Base-by-base conservation (phyloP, 208 protist species). In the Phytomonas francai region DNA sequence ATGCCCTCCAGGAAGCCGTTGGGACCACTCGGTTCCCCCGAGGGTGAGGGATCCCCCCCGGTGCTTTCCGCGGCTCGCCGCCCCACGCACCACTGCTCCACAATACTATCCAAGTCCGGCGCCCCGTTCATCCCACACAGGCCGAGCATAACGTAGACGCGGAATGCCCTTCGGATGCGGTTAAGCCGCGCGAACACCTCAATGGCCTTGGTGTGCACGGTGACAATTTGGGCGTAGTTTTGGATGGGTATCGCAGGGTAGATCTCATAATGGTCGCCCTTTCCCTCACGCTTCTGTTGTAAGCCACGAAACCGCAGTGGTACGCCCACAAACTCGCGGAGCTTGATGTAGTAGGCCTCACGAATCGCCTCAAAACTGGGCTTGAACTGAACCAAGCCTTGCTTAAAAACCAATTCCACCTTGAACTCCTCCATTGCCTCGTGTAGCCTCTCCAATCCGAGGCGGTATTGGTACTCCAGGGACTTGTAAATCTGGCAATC, bases 401-500 rank as follows among this genome's bases (percentile, higher is more conserved):
- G 88, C 76, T 97, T 97, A 71, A 97, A 98, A 11, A 98, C 86
- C 5, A 98, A 76, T 62, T 98, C 95, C 25, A 92, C 88, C 51
- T 89, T 92, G 63, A 98, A 91, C 66, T 94, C 85, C 65, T 95
- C 85, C 77, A 98, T 91, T 63, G 91, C 89, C 71, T 97, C 92
- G 75, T 98, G 92, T 28, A 98, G 78, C 33, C 63, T 84, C 79
- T 97, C 95, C 39, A 98, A 81, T 7, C 94, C 94, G 2, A 78
- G 76, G 29, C 86, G 82, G 77, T 98, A 99, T 80, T 98, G 96
- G 65, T 93, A 83, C 75, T 98, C 95, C 27, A 99, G 84, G 4
- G 95, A 95, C 80, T 98, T 99, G 94, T 97, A 99, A 56, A 99
- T 90, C 72, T 99, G 97, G 28, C 89, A 83, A 78, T 99, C 97